Percentiles rank a stretch among this genome's conserved stretches.
Conservation (phyloP, 768 basidiomycete species). For the Kwoniella sp. region DNA sequence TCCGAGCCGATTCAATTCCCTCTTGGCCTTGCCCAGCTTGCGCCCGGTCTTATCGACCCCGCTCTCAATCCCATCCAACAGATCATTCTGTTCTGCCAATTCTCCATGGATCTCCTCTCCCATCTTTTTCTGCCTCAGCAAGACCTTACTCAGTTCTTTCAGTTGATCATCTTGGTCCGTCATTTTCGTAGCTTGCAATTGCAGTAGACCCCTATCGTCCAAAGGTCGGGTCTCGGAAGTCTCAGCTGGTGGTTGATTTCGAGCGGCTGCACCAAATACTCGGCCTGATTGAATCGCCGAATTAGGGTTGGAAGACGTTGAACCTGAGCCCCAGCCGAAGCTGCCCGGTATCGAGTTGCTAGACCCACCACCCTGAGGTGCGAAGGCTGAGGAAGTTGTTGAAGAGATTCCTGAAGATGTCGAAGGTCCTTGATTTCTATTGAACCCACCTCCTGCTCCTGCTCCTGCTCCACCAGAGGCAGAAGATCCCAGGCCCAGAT, state of each 20-base stretch:
- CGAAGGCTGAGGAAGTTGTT: slow-evolving; percentile 9
- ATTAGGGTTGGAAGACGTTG: background rate
- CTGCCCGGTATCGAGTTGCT: slow-evolving; percentile 5
- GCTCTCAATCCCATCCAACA: slow-evolving; percentile 74
- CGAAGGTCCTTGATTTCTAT: background rate
- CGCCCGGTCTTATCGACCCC: slow-evolving; percentile 76
- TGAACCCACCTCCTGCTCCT: background rate
- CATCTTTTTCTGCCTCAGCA: slow-evolving; percentile 80
- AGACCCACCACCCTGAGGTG: background rate
- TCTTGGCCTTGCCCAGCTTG: slow-evolving; percentile 77
- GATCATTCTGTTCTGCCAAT: slow-evolving; percentile 77
- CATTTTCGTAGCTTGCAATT: slow-evolving; percentile 78
- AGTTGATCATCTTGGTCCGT: slow-evolving; percentile 81
- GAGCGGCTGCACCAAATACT: slow-evolving; percentile 70
- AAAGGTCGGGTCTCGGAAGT: slow-evolving; percentile 83
- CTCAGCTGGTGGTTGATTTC: slow-evolving; percentile 64
- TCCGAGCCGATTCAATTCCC: slow-evolving; percentile 76
- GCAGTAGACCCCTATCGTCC: slow-evolving; percentile 77
- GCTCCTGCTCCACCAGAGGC: background rate
- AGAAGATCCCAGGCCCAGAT: background rate
- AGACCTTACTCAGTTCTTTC: slow-evolving; percentile 74
- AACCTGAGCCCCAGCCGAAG: background rate
- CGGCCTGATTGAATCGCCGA: slow-evolving; percentile 55
- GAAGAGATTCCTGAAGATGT: background rate
- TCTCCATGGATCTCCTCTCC: slow-evolving; percentile 84